Percentiles rank a stretch among this genome's conserved stretches.
Evolutionary conservation across 2,329 filamentous ascomycete genomes (phyloP).

Genomic region (Colletotrichum camelliae): DNA sequence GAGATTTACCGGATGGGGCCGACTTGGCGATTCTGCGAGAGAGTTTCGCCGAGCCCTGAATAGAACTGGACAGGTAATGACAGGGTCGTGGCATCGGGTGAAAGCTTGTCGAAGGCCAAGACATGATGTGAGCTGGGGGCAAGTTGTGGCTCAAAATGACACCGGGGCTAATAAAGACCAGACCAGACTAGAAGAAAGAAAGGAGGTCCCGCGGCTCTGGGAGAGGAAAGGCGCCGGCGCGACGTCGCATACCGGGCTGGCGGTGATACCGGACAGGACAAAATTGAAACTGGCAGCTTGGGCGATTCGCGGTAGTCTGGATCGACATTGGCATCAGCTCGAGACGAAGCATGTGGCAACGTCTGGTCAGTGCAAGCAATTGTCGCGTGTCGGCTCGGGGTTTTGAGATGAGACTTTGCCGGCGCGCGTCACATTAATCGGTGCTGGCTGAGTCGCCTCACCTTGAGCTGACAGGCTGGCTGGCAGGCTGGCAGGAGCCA

Average conservation of each 20-base stretch:
- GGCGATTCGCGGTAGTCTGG: neutral
- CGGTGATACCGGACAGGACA: neutral
- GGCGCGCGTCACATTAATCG: neutral
- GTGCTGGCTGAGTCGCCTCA: neutral
- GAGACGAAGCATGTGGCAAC: neutral
- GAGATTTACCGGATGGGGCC: neutral
- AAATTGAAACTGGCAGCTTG: neutral
- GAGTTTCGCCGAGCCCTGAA: neutral
- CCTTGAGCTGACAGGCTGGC: neutral
- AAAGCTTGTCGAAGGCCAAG: constrained; percentile 14
- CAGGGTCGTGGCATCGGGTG: neutral
- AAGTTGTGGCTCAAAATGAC: neutral
- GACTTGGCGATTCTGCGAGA: neutral
- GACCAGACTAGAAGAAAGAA: neutral
- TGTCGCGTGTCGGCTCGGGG: neutral
- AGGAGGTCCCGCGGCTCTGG: neutral
- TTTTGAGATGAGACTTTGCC: neutral
- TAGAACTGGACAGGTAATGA: neutral
- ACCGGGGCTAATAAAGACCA: neutral
- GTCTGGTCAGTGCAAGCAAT: neutral
- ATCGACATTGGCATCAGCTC: neutral
- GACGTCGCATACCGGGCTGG: neutral
- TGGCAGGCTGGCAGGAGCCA: neutral
- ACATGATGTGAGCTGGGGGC: neutral
- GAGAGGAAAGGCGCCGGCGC: neutral